Base-by-base conservation (phyloP, 495 filamentous ascomycete genomes). In the Podospora pseudoanserina region DNA sequence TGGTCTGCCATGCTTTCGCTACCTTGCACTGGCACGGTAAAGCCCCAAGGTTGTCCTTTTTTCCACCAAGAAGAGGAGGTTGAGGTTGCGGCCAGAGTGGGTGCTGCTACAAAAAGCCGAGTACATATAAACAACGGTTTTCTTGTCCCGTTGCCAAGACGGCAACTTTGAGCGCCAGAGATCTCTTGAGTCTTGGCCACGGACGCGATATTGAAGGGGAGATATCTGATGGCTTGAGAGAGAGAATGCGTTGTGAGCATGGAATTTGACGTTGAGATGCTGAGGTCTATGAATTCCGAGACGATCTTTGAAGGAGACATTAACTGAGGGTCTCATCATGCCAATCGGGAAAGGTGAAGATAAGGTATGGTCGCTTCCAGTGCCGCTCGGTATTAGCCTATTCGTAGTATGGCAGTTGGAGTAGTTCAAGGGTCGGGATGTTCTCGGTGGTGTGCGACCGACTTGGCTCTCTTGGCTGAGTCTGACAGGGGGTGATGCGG, bases 61-160 rank as follows among this genome's bases (percentile, higher is more conserved):
- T 70, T 67, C 68, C 68, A 67, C 68, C 68, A 70, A 70, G 55
- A 61, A 63, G 65, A 67, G 61, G 60, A 60, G 32, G 34, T 30
- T 59, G 32, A 55, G n/a, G 55, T 58, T 7, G 55, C 23, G 55
- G 5, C 3, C n/a, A 26, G 55, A 20, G 55, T 58, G 55, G 55
- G 55, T 18, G 55, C 18, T 20, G 55, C 55, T 19, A 19, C 55
- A 58, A 58, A 26, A 58, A 26, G 23, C 55, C n/a, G 1, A 58
- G 7, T 34, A 53, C n/a, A 32, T 26, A 67, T 34, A 53, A 6
- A 32, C 34, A 67, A 64, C 61, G 65, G 65, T 64, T 66, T 55
- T 63, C 19, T 53, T 60, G 23, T 65, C 56, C 39, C 34, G 58
- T 53, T 60, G 68, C 61, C 68, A 64, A 64, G 65, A 60, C 64